Evolutionary conservation across 768 basidiomycete genomes (phyloP).

Genomic region (Phylloporus scabripes): DNA sequence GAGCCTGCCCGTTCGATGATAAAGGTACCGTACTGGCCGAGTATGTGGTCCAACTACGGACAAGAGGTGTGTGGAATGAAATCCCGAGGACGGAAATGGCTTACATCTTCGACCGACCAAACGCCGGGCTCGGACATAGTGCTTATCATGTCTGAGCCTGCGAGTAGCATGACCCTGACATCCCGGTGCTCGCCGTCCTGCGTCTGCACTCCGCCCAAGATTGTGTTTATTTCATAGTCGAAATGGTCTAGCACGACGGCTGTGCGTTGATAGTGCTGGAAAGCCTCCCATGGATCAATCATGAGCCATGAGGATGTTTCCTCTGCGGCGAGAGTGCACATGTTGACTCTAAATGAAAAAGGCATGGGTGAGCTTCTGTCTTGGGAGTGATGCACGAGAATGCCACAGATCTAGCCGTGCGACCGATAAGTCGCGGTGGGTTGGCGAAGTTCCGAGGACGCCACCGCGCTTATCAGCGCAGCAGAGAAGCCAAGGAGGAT

Average conservation of each 20-base stretch:
- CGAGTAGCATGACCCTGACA: conserved; percentile 88
- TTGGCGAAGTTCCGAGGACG: conserved; percentile 8
- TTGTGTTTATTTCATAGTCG: conserved; percentile 87
- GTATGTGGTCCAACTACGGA: conserved; percentile 87
- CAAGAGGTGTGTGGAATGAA: conserved; percentile 4
- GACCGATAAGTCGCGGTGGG: conserved; percentile 5
- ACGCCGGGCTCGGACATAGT: conserved; percentile 99
- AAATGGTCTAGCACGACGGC: conserved; percentile 98
- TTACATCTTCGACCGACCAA: conserved; percentile 90
- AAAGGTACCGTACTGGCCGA: conserved; percentile 90
- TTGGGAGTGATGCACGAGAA: neutral
- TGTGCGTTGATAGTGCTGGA: conserved; percentile 91
- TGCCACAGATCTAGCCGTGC: conserved; percentile 6
- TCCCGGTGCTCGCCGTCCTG: conserved; percentile 69
- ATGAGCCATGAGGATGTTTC: conserved; percentile 92
- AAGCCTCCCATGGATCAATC: conserved; percentile 98
- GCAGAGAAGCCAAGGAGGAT: conserved; percentile 9
- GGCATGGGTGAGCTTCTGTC: conserved; percentile 17
- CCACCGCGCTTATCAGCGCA: conserved; percentile 9
- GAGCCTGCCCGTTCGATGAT: conserved; percentile 95
- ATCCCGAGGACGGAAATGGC: conserved; percentile 29
- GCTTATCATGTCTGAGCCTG: conserved; percentile 96
- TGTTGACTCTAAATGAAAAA: conserved; percentile 56
- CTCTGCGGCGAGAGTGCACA: conserved; percentile 87
- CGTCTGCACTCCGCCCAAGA: conserved; percentile 71